These are phyloP conservation scores for Cystofilobasidium macerans DNA, from an alignment of 768 basidiomycete species.

Conservation along the genomic window DNA sequence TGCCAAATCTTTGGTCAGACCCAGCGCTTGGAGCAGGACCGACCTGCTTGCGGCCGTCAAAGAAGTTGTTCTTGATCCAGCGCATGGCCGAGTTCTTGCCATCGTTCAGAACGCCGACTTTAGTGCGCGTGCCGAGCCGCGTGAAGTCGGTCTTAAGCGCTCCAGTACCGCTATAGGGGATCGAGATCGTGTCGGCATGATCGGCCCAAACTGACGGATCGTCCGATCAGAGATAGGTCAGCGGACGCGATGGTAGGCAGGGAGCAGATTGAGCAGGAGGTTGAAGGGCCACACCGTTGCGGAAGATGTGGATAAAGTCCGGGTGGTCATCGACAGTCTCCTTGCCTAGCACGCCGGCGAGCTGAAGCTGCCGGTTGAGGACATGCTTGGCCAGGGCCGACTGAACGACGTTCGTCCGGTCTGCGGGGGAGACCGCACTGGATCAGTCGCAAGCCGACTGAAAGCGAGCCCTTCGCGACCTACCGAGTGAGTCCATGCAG, in stretches of 20 bases:
- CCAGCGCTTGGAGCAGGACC: constrained; percentile 16
- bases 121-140: constrained; percentile 69
- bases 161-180: constrained; percentile 86
- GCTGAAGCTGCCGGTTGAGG: constrained; percentile 63
- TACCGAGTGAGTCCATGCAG: constrained; percentile 42
- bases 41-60: constrained; percentile 85
- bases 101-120: constrained; percentile 68
- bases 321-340: constrained; percentile 71
- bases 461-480: too few relatives aligned
- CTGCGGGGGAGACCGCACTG: constrained; percentile 42
- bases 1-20: constrained; percentile 1
- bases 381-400: constrained; percentile 86
- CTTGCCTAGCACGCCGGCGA: constrained; percentile 58
- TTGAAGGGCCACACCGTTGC: constrained; percentile 52
- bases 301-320: constrained; percentile 66
- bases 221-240: neutral
- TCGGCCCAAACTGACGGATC: constrained; percentile 80
- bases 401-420: constrained; percentile 94
- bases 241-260: too few relatives aligned
- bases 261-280: too few relatives aligned
- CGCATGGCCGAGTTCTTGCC: constrained; percentile 71
- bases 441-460: neutral
- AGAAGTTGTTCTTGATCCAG: constrained; percentile 92
- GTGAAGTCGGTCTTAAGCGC: constrained; percentile 88
- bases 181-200: constrained; percentile 81